Percentiles rank a stretch among this genome's conserved stretches.
These are phyloP conservation scores for Cicer pinnatifidum DNA, from an alignment of 306 rosid species.

Conservation along the genomic window DNA sequence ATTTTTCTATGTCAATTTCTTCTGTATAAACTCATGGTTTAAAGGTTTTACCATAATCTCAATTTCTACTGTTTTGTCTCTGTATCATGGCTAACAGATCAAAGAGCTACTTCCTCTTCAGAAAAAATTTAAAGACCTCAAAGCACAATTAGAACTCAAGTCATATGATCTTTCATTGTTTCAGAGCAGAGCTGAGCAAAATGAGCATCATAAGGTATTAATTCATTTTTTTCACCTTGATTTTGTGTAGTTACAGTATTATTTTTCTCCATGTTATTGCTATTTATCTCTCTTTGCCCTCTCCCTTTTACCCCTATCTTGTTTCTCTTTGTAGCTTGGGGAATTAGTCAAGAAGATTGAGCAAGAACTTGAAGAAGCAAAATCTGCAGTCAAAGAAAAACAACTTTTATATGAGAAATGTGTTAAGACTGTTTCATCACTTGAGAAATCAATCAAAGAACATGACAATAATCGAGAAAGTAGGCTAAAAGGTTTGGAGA, in stretches of 20 bases:
- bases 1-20: constrained; percentile 9
- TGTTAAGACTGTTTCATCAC: constrained; percentile 63
- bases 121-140: constrained; percentile 70
- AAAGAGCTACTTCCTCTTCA: constrained; percentile 76
- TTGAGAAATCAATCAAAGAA: constrained; percentile 87
- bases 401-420: constrained; percentile 64
- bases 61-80: constrained; percentile 31
- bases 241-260: not conserved
- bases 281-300: constrained; percentile 22
- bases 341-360: constrained; percentile 87
- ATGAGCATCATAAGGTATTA: constrained; percentile 94
- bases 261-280: constrained; percentile 27
- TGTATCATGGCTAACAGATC: constrained; percentile 63
- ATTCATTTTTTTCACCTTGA: constrained; percentile 31
- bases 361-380: constrained; percentile 84
- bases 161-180: constrained; percentile 79
- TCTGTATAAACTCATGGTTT: constrained; percentile 14
- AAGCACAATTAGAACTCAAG: constrained; percentile 80
- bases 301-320: constrained; percentile 7
- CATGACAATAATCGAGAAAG: constrained; percentile 75
- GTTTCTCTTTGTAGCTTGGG: constrained; percentile 68
- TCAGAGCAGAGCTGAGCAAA: constrained; percentile 90
- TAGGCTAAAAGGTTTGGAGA: constrained; percentile 83
- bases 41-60: constrained; percentile 14
- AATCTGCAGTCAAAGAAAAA: constrained; percentile 64